phyloP scores from a whole-genome alignment of 768 basidiomycete genomes.

The Podaxis sp. region DNA sequence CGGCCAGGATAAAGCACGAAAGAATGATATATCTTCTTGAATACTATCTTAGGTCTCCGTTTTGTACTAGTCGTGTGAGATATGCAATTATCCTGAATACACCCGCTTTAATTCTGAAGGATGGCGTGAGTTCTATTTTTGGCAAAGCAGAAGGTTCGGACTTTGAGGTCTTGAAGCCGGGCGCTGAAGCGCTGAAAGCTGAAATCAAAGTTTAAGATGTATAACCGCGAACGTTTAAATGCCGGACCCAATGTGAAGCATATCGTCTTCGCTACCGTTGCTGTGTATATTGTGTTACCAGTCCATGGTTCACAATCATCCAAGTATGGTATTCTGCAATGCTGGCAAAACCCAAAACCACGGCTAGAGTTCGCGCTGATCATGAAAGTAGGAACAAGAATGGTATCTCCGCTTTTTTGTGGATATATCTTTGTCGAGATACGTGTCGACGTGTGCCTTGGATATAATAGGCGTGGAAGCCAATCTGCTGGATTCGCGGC shows the following conservation, averaged over 20 bases:
- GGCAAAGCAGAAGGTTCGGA: neutral
- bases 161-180: neutral
- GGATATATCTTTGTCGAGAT: neutral
- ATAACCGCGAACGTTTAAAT: neutral
- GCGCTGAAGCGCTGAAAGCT: too few relatives aligned
- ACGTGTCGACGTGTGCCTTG: neutral
- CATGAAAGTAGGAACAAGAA: neutral
- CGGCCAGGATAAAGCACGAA: neutral
- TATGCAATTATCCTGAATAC: neutral
- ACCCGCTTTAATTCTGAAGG: neutral
- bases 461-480: constrained; percentile 1
- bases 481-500: constrained; percentile 10
- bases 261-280: neutral
- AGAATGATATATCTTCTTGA: neutral
- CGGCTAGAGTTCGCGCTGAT: neutral
- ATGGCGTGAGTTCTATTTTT: neutral
- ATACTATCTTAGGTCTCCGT: neutral
- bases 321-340: neutral
- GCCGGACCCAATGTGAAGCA: neutral
- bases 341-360: constrained; percentile 1
- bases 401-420: constrained; percentile 3
- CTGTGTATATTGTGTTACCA: neutral
- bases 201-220: neutral
- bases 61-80: neutral
- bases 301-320: neutral